Percentiles rank a stretch among this genome's conserved stretches.
phyloP scores from a whole-genome alignment of 2,329 filamentous ascomycete genomes.

The Trichoderma koningiopsis region DNA sequence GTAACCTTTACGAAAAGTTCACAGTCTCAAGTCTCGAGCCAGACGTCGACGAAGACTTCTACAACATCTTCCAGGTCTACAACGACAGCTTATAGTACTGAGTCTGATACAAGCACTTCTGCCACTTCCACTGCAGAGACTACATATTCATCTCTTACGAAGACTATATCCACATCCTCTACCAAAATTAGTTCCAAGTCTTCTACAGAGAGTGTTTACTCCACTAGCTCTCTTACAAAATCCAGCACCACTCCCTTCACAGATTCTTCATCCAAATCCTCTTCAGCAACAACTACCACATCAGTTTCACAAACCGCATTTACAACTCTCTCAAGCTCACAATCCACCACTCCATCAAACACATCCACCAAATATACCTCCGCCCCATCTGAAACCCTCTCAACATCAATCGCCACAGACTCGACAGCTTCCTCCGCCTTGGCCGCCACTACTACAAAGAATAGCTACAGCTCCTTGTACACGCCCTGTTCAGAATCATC shows the following conservation, averaged over 20 bases:
- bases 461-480: not conserved
- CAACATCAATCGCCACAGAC: not conserved
- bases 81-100: not conserved
- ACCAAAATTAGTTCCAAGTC: not conserved
- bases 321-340: not conserved
- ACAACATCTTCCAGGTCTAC: not conserved
- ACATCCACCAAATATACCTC: not conserved
- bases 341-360: not conserved
- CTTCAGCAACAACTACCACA: not conserved
- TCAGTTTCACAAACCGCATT: not conserved
- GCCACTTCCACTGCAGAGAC: not conserved
- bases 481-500: constrained; percentile 1
- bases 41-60: not conserved
- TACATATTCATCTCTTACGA: not conserved
- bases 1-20: constrained; percentile 19
- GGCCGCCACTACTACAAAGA: constrained; percentile 2
- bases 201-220: not conserved
- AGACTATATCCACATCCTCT: not conserved
- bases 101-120: not conserved
- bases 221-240: not conserved
- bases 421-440: constrained; percentile 6
- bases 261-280: not conserved
- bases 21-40: not conserved
- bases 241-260: not conserved
- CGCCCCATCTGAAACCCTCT: not conserved